A percentile compares a stretch with the other conserved stretches of the same genome.
Evolutionary conservation across 768 basidiomycete genomes (phyloP).

Genomic region (Termitomyces sp.): DNA sequence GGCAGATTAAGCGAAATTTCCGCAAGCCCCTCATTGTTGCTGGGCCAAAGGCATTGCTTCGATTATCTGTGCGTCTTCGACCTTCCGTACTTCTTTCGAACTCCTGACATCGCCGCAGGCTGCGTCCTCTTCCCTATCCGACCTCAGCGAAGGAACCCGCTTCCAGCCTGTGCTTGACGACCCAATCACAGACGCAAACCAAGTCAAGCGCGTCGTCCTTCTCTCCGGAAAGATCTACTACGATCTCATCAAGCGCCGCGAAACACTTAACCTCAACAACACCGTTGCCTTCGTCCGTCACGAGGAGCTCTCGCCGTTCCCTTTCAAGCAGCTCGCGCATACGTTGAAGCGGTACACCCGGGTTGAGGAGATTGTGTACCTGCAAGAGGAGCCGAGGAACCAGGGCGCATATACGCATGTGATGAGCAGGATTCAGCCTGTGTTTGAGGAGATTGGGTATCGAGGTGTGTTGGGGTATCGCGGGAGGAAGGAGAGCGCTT

Average conservation of each 20-base stretch:
- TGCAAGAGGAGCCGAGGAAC: slow-evolving; percentile 89
- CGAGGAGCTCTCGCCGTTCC: slow-evolving; percentile 89
- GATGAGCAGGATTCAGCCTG: slow-evolving; percentile 46
- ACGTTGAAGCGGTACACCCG: slow-evolving; percentile 45
- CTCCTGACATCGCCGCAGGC: slow-evolving; percentile 42
- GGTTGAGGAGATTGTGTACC: slow-evolving; percentile 53
- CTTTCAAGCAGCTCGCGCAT: slow-evolving; percentile 53
- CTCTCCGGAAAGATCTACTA: slow-evolving; percentile 88
- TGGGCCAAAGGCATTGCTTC: slow-evolving; percentile 79
- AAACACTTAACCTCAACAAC: slow-evolving; percentile 43
- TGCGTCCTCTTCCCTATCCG: slow-evolving; percentile 65
- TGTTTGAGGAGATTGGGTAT: slow-evolving; percentile 42
- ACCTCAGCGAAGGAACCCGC: slow-evolving; percentile 53
- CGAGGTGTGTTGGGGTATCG: slow-evolving; percentile 43
- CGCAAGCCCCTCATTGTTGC: slow-evolving; percentile 85
- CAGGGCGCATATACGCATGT: slow-evolving; percentile 82
- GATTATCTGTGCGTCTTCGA: slow-evolving; percentile 54
- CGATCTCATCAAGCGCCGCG: slow-evolving; percentile 73
- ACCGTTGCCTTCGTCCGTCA: slow-evolving; percentile 70
- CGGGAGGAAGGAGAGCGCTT: slow-evolving; percentile 70
- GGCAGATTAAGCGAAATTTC: slow-evolving; percentile 83
- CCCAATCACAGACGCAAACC: slow-evolving; percentile 30
- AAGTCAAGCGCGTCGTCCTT: slow-evolving; percentile 65
- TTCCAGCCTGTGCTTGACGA: slow-evolving; percentile 75
- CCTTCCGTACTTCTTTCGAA: neutral